phyloP scores from a whole-genome alignment of 2,329 filamentous ascomycete genomes.

The Diplodia sapinea region DNA sequence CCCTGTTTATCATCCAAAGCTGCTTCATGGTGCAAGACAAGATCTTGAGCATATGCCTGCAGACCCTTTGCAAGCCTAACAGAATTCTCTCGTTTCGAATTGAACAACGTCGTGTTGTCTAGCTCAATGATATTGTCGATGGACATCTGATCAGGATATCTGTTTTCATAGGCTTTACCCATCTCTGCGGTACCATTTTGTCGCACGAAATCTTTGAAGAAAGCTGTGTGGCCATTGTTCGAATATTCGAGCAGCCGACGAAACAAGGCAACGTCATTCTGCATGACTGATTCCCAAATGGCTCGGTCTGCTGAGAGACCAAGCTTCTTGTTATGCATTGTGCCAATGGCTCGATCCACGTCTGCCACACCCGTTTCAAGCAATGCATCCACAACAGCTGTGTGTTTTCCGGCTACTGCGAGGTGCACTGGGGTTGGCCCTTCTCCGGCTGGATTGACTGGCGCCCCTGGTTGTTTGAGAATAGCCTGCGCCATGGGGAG shows the following conservation, averaged over 20 bases:
- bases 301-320: background rate
- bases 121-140: no score
- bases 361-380: background rate
- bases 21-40: no score
- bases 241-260: background rate
- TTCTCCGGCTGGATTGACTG: background rate
- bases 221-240: background rate
- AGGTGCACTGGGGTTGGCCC: background rate
- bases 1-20: no score
- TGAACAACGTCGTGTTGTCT: no score
- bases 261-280: background rate
- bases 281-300: background rate
- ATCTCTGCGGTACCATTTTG: background rate
- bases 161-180: background rate
- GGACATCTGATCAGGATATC: no score
- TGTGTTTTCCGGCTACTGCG: background rate
- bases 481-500: background rate
- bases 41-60: no score
- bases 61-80: no score
- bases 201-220: background rate
- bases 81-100: no score
- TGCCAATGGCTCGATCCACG: accelerated
- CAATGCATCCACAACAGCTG: background rate
- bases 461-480: background rate
- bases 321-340: accelerated